These are phyloP conservation scores for Vickermania ingenoplastis DNA, from an alignment of 208 protist species.

Conservation along the genomic window DNA sequence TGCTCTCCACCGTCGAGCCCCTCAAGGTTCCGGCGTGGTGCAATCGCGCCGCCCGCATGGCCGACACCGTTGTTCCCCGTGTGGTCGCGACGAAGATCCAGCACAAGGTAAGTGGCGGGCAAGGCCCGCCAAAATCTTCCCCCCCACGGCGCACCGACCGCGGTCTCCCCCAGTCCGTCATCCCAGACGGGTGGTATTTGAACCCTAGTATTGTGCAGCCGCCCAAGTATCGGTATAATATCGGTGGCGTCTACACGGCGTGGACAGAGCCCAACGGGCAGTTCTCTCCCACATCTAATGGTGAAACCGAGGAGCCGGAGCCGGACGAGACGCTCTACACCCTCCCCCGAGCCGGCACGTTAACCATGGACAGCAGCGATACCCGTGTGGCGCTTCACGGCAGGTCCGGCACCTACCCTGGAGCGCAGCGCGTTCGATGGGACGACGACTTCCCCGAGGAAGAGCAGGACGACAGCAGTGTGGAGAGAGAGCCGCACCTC, in stretches of 20 bases:
- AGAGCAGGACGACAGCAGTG: too few relatives aligned
- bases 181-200: conserved; percentile 62
- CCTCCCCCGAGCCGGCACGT: too few relatives aligned
- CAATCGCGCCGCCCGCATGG: conserved; percentile 75
- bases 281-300: background rate
- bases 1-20: conserved; percentile 68
- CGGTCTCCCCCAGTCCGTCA: conserved; percentile 57
- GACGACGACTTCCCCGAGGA: too few relatives aligned
- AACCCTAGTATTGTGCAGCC: conserved; percentile 52
- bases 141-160: conserved; percentile 12
- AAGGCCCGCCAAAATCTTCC: conserved; percentile 34
- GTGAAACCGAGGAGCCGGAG: too few relatives aligned
- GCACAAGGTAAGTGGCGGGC: conserved; percentile 62
- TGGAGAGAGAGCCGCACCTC: too few relatives aligned
- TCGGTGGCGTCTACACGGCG: background rate
- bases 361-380: too few relatives aligned
- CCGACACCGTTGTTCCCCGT: conserved; percentile 53
- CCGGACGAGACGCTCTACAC: too few relatives aligned
- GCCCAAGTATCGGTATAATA: conserved; percentile 26
- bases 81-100: conserved; percentile 65
- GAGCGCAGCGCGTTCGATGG: too few relatives aligned
- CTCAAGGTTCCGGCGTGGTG: conserved; percentile 73
- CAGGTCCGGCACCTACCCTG: too few relatives aligned
- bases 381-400: too few relatives aligned
- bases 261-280: background rate